Base-by-base conservation (phyloP, 2,329 filamentous ascomycete genomes). In the Thermomyces lanuginosus region DNA sequence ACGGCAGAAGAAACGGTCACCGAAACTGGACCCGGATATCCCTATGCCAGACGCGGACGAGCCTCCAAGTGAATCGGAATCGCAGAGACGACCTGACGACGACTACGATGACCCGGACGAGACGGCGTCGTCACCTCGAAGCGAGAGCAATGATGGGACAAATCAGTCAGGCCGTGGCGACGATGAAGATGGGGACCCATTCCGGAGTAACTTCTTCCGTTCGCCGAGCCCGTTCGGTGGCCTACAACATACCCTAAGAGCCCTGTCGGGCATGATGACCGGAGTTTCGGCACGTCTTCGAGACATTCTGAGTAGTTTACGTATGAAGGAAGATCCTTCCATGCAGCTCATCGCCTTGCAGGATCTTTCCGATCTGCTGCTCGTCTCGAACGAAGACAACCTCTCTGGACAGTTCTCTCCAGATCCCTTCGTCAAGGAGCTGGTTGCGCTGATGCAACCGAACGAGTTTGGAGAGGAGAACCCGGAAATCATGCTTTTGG, bases 341-440 rank as follows among this genome's bases (percentile, higher is more conserved):
- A 59, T 89, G 20, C 91, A 98, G 57, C 64, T 92, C 39, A 83
- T 93, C 44, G 89, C 86, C 15, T 60, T 98, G 16, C 81, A 92
- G 51, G 86, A 95, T 41, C 63, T 98, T 5, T 92, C 86, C 0
- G 84, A 98, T 52, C 75, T 95, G 28, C 62, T 98, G 4, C 63
- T 98, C 16, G 80, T 98, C 19, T 92, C 86, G 7, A 95, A 89
- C 39, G 89, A 98, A 55, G 89, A 98, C 48, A 93, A 91, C 38
- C 66, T 98, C 7, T 81, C 86, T 2, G 89, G 89, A 4, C 82
- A 93, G 45, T 95, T 98, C 50, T 81, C 81, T 1, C 82, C 89
- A 2, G 89, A 98, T 54, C 69, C 80, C 6, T 95, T 89, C 46
- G 82, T 98, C 30, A 93, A 92, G 55, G 89, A 98, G 55, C 63